Conservation (phyloP, 352 stramenopile species). For the Saprolegnia diclina region DNA sequence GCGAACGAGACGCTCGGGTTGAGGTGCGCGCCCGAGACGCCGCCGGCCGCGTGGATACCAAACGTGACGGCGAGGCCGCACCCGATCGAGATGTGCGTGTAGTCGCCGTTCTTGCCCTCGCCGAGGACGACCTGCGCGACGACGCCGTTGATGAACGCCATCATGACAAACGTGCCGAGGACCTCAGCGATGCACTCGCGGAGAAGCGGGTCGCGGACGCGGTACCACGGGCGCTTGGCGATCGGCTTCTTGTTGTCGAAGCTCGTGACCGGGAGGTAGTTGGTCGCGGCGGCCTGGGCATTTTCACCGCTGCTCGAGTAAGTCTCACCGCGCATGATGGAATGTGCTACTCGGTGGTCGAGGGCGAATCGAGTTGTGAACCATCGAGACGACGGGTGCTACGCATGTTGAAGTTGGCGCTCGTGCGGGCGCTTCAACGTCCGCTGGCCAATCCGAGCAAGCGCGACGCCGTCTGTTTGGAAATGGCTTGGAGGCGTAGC, state of each 20-base stretch:
- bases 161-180: conserved; percentile 41
- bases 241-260: not conserved
- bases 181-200: conserved; percentile 39
- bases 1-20: conserved; percentile 60
- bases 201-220: conserved; percentile 33
- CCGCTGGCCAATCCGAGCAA: too few relatives aligned
- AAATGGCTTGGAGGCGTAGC: too few relatives aligned
- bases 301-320: too few relatives aligned
- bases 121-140: conserved; percentile 37
- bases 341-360: too few relatives aligned
- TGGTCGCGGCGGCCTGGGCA: not conserved
- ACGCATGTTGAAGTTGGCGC: too few relatives aligned
- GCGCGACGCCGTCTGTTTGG: too few relatives aligned
- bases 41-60: conserved; percentile 49
- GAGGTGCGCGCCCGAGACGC: conserved; percentile 52
- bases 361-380: too few relatives aligned
- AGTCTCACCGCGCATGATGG: too few relatives aligned
- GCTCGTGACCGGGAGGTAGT: not conserved
- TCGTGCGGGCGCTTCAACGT: too few relatives aligned
- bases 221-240: conserved; percentile 1
- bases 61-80: conserved; percentile 66
- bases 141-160: conserved; percentile 34
- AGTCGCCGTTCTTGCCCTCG: conserved; percentile 33
- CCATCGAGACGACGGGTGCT: too few relatives aligned
- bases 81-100: conserved; percentile 41